A percentile compares a stretch with the other conserved stretches of the same genome.
phyloP scores from a whole-genome alignment of 106 monocot species.

The Acanthochlamys bracteata region DNA sequence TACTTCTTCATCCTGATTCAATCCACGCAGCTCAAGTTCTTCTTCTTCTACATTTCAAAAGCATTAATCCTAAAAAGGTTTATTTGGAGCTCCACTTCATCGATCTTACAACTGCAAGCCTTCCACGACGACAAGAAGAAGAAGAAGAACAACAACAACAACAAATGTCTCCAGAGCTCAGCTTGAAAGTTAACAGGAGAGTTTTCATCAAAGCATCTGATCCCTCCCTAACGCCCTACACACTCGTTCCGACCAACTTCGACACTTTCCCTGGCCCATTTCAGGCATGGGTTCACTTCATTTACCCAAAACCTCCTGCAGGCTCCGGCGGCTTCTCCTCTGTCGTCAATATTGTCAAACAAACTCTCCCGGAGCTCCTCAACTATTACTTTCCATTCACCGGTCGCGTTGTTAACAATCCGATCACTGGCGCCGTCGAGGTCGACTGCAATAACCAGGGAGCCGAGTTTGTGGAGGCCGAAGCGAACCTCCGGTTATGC shows the following conservation, averaged over 20 bases:
- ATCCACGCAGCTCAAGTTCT: too few species aligned
- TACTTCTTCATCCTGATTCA: too few species aligned
- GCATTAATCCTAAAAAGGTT: too few species aligned
- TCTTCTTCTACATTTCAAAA: too few species aligned
- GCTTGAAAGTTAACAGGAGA: not conserved
- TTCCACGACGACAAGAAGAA: too few species aligned
- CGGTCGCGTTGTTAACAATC: not conserved
- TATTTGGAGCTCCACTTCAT: too few species aligned
- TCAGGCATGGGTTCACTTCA: not conserved
- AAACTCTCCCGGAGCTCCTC: slow-evolving; percentile 3
- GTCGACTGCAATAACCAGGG: slow-evolving; percentile 1
- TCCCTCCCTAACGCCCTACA: not conserved
- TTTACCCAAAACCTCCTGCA: slow-evolving; percentile 1
- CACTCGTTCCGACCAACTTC: slow-evolving; percentile 2
- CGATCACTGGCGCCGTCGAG: not conserved
- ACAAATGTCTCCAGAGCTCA: not conserved
- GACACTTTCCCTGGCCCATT: not conserved
- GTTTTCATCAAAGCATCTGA: not conserved
- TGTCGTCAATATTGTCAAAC: not conserved
- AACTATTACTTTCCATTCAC: not conserved
- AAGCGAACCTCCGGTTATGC: not conserved
- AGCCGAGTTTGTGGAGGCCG: not conserved
- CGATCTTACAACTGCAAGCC: too few species aligned
- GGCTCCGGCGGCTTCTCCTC: slow-evolving; percentile 1
- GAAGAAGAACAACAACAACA: not conserved